A percentile compares a stretch with the other conserved stretches of the same genome.
These are phyloP conservation scores for Candida parachauliodes DNA, from an alignment of 805 yeast genomes.

Conservation along the genomic window DNA sequence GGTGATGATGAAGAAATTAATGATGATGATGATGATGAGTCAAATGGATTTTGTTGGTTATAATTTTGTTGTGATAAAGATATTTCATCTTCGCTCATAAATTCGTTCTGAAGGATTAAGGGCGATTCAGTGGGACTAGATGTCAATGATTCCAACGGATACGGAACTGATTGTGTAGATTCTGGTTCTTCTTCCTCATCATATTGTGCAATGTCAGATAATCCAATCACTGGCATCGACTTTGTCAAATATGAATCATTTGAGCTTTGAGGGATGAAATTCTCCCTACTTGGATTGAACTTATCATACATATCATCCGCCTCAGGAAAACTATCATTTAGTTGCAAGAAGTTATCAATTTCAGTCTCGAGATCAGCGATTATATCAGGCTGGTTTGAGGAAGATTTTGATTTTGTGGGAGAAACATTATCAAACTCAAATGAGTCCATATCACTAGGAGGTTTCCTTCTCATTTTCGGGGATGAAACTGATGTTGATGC, in stretches of 20 bases:
- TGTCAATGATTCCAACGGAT: constrained; percentile 5
- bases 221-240: constrained; percentile 1
- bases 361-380: constrained; percentile 22
- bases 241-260: background rate
- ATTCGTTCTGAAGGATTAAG: constrained; percentile 5
- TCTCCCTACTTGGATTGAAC: background rate
- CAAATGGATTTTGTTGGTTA: background rate
- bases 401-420: constrained; percentile 1
- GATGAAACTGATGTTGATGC: background rate
- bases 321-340: constrained; percentile 8
- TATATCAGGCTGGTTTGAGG: constrained; percentile 16
- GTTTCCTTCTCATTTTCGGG: constrained; percentile 4
- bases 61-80: background rate
- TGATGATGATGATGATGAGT: constrained; percentile 1
- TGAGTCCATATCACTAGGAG: constrained; percentile 8
- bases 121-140: constrained; percentile 5
- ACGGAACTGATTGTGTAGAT: background rate
- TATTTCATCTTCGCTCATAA: background rate
- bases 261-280: background rate
- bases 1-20: constrained; percentile 2
- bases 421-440: background rate
- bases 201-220: background rate
- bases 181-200: background rate
- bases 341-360: constrained; percentile 17
- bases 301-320: background rate